phyloP scores from a whole-genome alignment of 139 green algal species.

The Chlorella sp. region DNA sequence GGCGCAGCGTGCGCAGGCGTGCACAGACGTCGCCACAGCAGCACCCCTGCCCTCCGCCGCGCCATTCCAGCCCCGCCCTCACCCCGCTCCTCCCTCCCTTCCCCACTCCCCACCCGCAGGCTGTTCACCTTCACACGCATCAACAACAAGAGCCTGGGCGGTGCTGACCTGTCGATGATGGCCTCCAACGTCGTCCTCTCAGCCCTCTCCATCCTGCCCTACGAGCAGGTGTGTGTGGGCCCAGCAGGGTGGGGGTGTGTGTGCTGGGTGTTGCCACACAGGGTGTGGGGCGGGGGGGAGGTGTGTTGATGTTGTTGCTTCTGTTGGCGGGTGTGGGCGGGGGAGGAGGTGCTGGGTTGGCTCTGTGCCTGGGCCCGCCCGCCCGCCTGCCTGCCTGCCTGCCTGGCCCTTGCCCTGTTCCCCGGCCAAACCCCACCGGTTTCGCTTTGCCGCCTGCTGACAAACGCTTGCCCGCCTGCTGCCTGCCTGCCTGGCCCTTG shows the following conservation, averaged over 20 bases:
- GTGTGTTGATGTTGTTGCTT: too few relatives aligned
- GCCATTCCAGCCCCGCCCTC: too few relatives aligned
- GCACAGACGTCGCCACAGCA: too few relatives aligned
- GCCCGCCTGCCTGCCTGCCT: neutral
- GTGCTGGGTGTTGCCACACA: neutral
- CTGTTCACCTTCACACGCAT: conserved; percentile 89
- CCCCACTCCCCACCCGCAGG: conserved; percentile 55
- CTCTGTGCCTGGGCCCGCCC: neutral
- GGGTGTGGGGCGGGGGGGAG: too few relatives aligned
- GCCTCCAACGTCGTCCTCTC: conserved; percentile 92
- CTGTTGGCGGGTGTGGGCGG: too few relatives aligned
- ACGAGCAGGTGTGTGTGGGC: conserved; percentile 61
- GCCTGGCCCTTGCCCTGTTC: too few relatives aligned
- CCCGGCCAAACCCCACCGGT: too few relatives aligned
- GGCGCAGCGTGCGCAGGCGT: too few relatives aligned
- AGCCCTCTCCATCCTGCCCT: conserved; percentile 91
- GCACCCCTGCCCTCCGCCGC: too few relatives aligned
- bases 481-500: too few relatives aligned
- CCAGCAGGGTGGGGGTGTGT: neutral
- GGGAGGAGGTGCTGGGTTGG: neutral
- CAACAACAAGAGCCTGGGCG: conserved; percentile 89
- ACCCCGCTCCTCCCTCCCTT: neutral
- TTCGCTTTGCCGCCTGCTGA: too few relatives aligned
- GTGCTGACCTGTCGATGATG: conserved; percentile 78
- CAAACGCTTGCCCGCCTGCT: too few relatives aligned